Base-by-base conservation (phyloP, 2,329 filamentous ascomycete species). In the Fusarium mundagurra region DNA sequence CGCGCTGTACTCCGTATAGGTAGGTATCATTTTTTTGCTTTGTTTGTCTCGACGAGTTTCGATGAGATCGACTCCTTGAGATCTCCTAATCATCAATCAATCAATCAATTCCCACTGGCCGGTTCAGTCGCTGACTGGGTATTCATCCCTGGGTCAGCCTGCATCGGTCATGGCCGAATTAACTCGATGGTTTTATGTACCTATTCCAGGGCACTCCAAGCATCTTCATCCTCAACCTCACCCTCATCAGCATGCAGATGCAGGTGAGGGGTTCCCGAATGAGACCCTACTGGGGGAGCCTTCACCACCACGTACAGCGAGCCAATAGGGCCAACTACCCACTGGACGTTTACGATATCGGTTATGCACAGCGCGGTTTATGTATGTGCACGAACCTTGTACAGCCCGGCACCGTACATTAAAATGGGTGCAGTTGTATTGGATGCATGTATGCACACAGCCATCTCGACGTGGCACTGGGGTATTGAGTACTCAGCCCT, bases 131-230 rank as follows among this genome's bases (percentile, higher is more conserved):
- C 76, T 78, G 76, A 72, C 75, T 77, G 73, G 48, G 70, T 17
- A 51, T 43, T 58, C 47, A 63, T 48, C 64, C 59, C 22, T 58
- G 41, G 33, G 43, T 27, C 31, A 76, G 73, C 67, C 61, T 64
- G 75, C 75, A 76, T 75, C 77, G 77, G 77, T 61, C 64, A 78
- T 76, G 73, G 55, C 75, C 77, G 76, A 76, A 45, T 67, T 63
- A 59, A 44, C 36, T 41, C n/a, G 17, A 34, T 53, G 39, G 64
- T 62, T 73, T 64, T 71, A 50, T 48, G 48, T 34, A 51, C 31
- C 48, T 34, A 63, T 69, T 74, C 72, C 67, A 74, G 72, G 70
- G 74, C 71, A 67, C 67, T 74, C 57, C 68, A 68, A 69, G 63
- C 48, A 64, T 50, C 41, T 48, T 47, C 39, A 69, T 27, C 24